Evolutionary conservation across 331 rosid species (phyloP).

Genomic region (Malus hybrid): DNA sequence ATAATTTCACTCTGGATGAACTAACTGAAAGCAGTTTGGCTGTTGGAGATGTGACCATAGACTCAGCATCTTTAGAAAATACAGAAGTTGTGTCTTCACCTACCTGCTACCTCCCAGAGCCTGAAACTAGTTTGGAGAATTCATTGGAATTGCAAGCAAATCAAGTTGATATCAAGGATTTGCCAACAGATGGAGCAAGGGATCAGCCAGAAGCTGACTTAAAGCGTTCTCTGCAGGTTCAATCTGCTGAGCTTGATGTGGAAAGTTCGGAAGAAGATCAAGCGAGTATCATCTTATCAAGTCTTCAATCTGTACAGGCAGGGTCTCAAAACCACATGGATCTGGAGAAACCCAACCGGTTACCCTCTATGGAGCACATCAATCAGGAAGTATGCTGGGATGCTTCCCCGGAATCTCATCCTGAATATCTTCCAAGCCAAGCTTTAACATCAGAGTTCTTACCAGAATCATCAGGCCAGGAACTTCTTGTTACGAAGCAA

Average conservation of each 20-base stretch:
- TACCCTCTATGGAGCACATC: slow-evolving; percentile 14
- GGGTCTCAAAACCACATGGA: slow-evolving; percentile 6
- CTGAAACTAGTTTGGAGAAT: slow-evolving; percentile 25
- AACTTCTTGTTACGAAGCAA: slow-evolving; percentile 22
- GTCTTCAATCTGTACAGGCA: slow-evolving; percentile 26
- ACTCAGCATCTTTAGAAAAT: slow-evolving; percentile 25
- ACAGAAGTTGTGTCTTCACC: slow-evolving; percentile 21
- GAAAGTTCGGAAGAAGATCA: slow-evolving; percentile 26
- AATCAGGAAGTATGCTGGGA: slow-evolving; percentile 26
- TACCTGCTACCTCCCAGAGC: slow-evolving; percentile 23
- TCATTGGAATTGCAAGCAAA: slow-evolving; percentile 32
- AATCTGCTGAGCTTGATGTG: slow-evolving; percentile 30
- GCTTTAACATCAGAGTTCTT: slow-evolving; percentile 23
- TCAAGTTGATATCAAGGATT: slow-evolving; percentile 27
- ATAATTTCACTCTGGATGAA: slow-evolving; percentile 21
- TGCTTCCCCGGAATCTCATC: slow-evolving; percentile 21
- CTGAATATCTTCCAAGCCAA: slow-evolving; percentile 27
- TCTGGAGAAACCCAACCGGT: slow-evolving; percentile 16
- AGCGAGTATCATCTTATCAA: slow-evolving; percentile 20
- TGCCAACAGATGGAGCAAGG: slow-evolving; percentile 15
- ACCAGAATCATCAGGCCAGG: slow-evolving; percentile 26
- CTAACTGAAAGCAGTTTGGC: slow-evolving; percentile 21
- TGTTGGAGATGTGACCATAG: slow-evolving; percentile 23
- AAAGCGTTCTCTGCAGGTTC: slow-evolving; percentile 25
- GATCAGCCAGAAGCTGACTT: slow-evolving; percentile 20